These are phyloP conservation scores for Somion occarium DNA, from an alignment of 1,284 basidiomycete species.

Conservation along the genomic window DNA sequence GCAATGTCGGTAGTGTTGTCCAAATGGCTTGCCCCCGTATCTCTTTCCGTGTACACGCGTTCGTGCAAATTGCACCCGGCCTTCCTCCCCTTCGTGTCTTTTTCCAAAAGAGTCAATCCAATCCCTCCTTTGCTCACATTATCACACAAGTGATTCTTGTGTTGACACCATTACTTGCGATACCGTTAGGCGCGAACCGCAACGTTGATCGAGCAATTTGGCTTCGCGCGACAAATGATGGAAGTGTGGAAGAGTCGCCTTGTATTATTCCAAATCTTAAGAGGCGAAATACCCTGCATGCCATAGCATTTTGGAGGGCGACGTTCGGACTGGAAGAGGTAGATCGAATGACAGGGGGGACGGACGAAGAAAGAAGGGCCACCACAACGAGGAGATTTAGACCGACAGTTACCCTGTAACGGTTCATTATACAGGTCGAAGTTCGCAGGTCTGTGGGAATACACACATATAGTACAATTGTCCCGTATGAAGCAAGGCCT, in stretches of 20 bases:
- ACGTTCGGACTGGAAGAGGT: slow-evolving; percentile 6
- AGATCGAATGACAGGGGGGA: slow-evolving; percentile 4
- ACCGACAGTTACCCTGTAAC: slow-evolving; percentile 4
- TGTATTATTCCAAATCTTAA: slow-evolving; percentile 1
- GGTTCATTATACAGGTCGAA: not conserved
- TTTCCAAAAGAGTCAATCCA: no score
- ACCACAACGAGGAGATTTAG: slow-evolving; percentile 1
- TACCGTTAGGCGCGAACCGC: no score
- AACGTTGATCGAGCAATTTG: no score
- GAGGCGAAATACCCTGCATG: slow-evolving; percentile 4
- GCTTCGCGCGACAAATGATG: no score
- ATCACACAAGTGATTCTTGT: no score
- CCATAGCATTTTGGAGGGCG: slow-evolving; percentile 7
- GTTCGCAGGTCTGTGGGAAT: not conserved
- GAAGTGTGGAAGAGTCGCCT: not conserved
- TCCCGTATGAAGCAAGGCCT: not conserved
- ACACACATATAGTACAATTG: slow-evolving; percentile 2
- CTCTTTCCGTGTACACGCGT: no score
- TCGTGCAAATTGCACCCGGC: no score
- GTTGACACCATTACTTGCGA: no score
- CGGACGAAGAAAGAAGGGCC: slow-evolving; percentile 1
- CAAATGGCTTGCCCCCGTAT: no score
- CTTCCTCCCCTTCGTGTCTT: no score
- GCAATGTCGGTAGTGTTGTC: no score
- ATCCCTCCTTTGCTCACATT: no score